A percentile compares a stretch with the other conserved stretches of the same genome.
These are phyloP conservation scores for Aspergillus melleus DNA, from an alignment of 2,329 filamentous ascomycete genomes.

Conservation along the genomic window DNA sequence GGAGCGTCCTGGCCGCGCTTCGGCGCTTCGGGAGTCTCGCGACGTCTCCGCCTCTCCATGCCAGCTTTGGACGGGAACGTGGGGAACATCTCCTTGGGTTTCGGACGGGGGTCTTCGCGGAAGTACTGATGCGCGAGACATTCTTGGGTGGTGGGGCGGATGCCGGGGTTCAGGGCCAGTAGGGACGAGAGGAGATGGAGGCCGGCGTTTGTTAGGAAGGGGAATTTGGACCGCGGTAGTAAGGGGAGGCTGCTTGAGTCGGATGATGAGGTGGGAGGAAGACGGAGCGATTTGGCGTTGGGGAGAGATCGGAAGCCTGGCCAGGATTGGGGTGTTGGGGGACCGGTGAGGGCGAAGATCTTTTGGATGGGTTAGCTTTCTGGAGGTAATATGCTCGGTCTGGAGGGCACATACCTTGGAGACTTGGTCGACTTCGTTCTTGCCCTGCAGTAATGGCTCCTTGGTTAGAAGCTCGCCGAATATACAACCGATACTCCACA, in stretches of 20 bases:
- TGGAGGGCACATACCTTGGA: slow-evolving; percentile 53
- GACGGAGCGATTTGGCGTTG: slow-evolving; percentile 76
- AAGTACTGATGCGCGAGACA: slow-evolving; percentile 85
- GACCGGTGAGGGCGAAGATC: slow-evolving; percentile 86
- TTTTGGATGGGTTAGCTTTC: slow-evolving; percentile 22
- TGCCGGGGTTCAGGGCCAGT: slow-evolving; percentile 71
- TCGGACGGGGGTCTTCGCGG: slow-evolving; percentile 81
- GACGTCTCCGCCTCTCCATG: slow-evolving; percentile 74
- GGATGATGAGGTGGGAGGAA: slow-evolving; percentile 53
- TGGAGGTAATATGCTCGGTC: not conserved
- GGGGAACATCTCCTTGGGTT: slow-evolving; percentile 88
- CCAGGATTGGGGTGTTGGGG: slow-evolving; percentile 81
- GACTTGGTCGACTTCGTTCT: slow-evolving; percentile 90
- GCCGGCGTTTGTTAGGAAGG: slow-evolving; percentile 75
- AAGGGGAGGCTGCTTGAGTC: slow-evolving; percentile 42
- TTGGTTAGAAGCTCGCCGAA: slow-evolving; percentile 87
- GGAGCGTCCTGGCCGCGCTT: slow-evolving; percentile 70
- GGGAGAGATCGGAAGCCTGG: slow-evolving; percentile 83
- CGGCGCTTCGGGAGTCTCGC: slow-evolving; percentile 80
- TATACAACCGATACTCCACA: slow-evolving; percentile 96
- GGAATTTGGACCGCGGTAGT: slow-evolving; percentile 74
- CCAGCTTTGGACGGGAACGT: slow-evolving; percentile 96
- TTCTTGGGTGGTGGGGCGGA: slow-evolving; percentile 68
- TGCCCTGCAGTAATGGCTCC: slow-evolving; percentile 80
- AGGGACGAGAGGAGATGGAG: slow-evolving; percentile 67